Evolutionary conservation across 179 eudicot genomes (phyloP), one percentile per base, ranked within the genome.

Genomic region (Vitellaria paradoxa): DNA sequence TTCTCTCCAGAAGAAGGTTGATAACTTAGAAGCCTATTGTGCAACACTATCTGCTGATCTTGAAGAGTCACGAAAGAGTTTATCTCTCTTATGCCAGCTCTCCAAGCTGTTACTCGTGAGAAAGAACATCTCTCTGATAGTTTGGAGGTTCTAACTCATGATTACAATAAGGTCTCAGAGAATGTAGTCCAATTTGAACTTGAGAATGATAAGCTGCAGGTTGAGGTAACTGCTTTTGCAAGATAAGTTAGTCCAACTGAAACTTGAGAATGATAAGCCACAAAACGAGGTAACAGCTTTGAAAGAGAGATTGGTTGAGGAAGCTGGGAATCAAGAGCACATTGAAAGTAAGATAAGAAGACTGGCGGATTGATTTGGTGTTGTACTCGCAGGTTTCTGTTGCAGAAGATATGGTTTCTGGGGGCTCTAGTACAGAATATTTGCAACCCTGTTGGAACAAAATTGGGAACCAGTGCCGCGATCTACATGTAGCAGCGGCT

Each of bases 1-100:
- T 42, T 42, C 45, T 42, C 94, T 96, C 77, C 99, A 93, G 92
- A 91, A 89, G 82, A 91, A 89, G 86, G 85, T 91, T 83, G 86
- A 91, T 74, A 75, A 74, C 72, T 88, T 91, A 45, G 96, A 94
- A 79, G 82, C 83, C n/a, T 77, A 77, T 71, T 87, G 87, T 81
- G 89, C 76, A 59, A 82, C 93, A 76, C 79, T 89, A 50, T 83
- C 88, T 50, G 84, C 85, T 81, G 88, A 92, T 83, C 80, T 92
- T 76, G 96, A 92, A 70, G 92, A 82, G 79, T 85, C 91, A 57
- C 87, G 81, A 59, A 88, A 84, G 79, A 87, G 84, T 82, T 73
- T 79, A 77, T 81, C 84, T 81, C 89, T 73, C 85, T 85, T 42
- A 88, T 90, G 74, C 76, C 84, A 42, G 84, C 85, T 79, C 84